A percentile compares a stretch with the other conserved stretches of the same genome.
Conservation (phyloP, 768 basidiomycete genomes). For the Cystofilobasidium ferigula region DNA sequence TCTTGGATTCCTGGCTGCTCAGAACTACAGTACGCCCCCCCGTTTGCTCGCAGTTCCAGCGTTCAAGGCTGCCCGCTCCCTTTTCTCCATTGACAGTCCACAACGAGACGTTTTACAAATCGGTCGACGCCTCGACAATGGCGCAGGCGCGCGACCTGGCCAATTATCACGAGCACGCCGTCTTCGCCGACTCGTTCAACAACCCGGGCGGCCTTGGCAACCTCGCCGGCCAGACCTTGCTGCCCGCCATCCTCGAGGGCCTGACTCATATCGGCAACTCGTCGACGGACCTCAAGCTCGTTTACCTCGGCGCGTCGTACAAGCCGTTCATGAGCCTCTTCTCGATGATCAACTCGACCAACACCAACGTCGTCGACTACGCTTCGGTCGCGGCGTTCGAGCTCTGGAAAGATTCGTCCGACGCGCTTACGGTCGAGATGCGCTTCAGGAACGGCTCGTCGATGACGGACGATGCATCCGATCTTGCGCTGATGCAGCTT, state of each 20-base stretch:
- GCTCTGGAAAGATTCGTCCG: slow-evolving; percentile 25
- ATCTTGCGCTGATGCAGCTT: slow-evolving; percentile 25
- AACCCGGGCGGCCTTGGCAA: slow-evolving; percentile 47
- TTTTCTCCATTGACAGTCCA: no score
- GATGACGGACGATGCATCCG: slow-evolving; percentile 22
- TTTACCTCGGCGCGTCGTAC: slow-evolving; percentile 61
- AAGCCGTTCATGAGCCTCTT: slow-evolving; percentile 85
- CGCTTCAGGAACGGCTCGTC: slow-evolving; percentile 31
- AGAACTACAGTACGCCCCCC: no score
- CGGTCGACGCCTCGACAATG: slow-evolving; percentile 2
- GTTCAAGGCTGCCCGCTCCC: no score
- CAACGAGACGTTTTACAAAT: slow-evolving; percentile 63
- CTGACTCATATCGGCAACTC: slow-evolving; percentile 69
- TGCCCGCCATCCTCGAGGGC: slow-evolving; percentile 58
- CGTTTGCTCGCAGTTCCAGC: no score
- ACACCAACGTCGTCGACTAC: slow-evolving; percentile 29
- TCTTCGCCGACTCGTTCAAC: slow-evolving; percentile 56
- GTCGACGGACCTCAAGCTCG: slow-evolving; percentile 65
- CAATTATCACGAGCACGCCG: slow-evolving; percentile 63
- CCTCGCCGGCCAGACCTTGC: slow-evolving; percentile 65
- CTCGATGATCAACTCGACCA: slow-evolving; percentile 56
- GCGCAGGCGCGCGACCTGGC: slow-evolving; percentile 65
- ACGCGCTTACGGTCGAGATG: slow-evolving; percentile 29
- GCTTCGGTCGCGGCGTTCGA: slow-evolving; percentile 31
- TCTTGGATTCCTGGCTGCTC: no score